These are phyloP conservation scores for Potentilla sterilis DNA, from an alignment of 306 rosid genomes.

Conservation along the genomic window DNA sequence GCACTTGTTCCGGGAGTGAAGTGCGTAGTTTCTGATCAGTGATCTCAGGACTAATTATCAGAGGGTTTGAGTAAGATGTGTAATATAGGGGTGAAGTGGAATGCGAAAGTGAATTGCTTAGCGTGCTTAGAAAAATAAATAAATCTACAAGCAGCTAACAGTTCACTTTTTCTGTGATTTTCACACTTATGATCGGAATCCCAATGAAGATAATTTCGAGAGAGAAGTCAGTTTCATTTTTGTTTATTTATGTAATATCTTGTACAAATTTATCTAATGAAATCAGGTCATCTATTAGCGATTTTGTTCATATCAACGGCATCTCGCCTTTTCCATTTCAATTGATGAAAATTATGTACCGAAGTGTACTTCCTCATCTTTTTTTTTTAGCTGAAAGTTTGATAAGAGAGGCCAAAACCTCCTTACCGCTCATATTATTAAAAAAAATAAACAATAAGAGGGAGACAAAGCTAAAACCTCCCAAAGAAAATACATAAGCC, in stretches of 20 bases:
- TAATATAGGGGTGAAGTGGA: not conserved
- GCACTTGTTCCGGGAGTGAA: slow-evolving; percentile 52
- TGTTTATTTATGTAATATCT: not conserved
- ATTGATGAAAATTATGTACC: too few relatives aligned
- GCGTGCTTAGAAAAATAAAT: slow-evolving; percentile 11
- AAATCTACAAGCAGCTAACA: slow-evolving; percentile 13
- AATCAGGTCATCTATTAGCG: not conserved
- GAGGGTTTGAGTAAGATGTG: not conserved
- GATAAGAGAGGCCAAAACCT: too few relatives aligned
- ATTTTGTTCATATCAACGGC: too few relatives aligned
- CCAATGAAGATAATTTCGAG: not conserved
- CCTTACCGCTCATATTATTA: too few relatives aligned
- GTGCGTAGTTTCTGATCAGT: too few relatives aligned
- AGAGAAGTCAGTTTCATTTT: not conserved
- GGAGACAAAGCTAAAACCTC: too few relatives aligned
- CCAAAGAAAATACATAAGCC: too few relatives aligned
- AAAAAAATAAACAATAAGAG: too few relatives aligned
- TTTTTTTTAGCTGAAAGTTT: too few relatives aligned
- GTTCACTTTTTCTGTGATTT: not conserved
- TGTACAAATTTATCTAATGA: not conserved
- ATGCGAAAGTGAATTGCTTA: not conserved
- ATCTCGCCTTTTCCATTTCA: too few relatives aligned
- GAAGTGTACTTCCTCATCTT: too few relatives aligned
- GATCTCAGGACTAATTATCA: not conserved
- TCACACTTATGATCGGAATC: not conserved